phyloP scores from a whole-genome alignment of 345 rosid species.

The Garcia nutans region DNA sequence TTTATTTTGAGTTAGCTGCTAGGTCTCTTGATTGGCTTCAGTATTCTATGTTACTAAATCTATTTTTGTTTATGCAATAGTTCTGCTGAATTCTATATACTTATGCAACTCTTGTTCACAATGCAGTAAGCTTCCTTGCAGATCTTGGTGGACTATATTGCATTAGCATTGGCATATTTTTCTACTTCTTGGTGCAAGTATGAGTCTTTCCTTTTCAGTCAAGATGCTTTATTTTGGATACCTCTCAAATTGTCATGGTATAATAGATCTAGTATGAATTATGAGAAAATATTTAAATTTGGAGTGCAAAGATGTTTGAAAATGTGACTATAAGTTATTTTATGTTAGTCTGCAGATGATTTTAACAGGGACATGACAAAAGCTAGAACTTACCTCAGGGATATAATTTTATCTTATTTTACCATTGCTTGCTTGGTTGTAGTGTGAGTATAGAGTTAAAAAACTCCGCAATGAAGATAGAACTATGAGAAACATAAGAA shows the following conservation, averaged over 20 bases:
- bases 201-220: constrained; percentile 18
- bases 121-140: constrained; percentile 95
- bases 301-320: neutral
- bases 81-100: neutral
- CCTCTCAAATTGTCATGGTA: neutral
- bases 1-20: constrained; percentile 7
- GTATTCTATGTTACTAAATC: neutral
- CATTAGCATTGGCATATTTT: constrained; percentile 87
- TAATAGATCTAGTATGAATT: neutral
- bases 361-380: neutral
- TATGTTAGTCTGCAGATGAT: neutral
- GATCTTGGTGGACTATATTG: constrained; percentile 98
- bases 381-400: neutral
- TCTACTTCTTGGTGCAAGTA: constrained; percentile 90
- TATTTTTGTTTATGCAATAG: neutral
- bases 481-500: constrained; percentile 58
- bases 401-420: constrained; percentile 9
- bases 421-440: constrained; percentile 27
- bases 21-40: neutral
- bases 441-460: constrained; percentile 87
- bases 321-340: neutral
- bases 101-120: constrained; percentile 14
- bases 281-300: neutral
- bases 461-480: constrained; percentile 80
- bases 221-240: neutral